Conservation (phyloP, 1,284 basidiomycete genomes). For the Apiotrichum laibachii region DNA sequence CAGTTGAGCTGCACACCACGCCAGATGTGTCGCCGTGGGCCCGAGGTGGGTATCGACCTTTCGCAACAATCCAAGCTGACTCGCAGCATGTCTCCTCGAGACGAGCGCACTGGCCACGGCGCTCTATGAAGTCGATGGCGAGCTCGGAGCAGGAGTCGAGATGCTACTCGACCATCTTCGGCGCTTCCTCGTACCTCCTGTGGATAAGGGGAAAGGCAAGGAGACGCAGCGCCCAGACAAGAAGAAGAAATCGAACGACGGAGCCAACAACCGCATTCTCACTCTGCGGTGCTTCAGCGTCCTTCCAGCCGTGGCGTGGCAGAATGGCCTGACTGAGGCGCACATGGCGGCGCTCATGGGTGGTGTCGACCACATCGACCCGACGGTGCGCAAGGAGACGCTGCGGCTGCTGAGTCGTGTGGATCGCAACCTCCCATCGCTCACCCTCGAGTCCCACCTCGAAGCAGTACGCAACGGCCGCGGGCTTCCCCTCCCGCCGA, state of each 20-base stretch:
- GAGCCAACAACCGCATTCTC: conserved; percentile 38
- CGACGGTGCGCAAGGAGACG: conserved; percentile 39
- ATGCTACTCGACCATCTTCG: conserved; percentile 12
- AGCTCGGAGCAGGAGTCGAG: neutral
- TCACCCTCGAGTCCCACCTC: conserved; percentile 15
- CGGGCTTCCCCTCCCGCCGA: conserved; percentile 4
- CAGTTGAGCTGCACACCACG: conserved; percentile 4
- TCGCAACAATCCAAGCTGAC: neutral
- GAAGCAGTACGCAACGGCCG: conserved; percentile 2
- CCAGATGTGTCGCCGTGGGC: conserved; percentile 6
- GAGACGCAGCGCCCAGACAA: conserved; percentile 4
- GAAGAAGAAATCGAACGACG: neutral
- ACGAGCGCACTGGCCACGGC: conserved; percentile 5
- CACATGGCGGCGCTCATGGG: conserved; percentile 44
- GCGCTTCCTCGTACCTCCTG: conserved; percentile 7
- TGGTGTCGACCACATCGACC: conserved; percentile 39
- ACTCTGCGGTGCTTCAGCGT: conserved; percentile 35
- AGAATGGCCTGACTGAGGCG: conserved; percentile 29
- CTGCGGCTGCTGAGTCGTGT: conserved; percentile 26
- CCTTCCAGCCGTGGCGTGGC: conserved; percentile 32
- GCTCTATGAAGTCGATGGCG: conserved; percentile 7
- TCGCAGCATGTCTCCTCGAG: conserved; percentile 17
- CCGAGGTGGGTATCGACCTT: neutral
- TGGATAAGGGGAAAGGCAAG: conserved; percentile 12
- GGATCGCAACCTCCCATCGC: conserved; percentile 21